Conservation (phyloP, 306 rosid species). For the Vicia villosa region DNA sequence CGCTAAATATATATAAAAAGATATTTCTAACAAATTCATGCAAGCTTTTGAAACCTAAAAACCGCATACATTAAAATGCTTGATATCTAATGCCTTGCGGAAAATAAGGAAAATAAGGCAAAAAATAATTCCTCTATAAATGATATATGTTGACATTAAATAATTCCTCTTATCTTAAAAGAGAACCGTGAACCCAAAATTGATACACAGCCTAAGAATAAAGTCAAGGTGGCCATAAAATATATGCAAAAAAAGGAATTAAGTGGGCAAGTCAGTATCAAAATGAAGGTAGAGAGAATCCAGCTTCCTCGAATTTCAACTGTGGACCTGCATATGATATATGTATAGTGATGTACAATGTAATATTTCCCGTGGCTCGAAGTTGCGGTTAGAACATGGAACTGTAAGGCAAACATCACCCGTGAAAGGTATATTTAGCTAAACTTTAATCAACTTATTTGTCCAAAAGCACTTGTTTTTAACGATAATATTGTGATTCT, state of each 20-base stretch:
- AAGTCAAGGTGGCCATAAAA: constrained; percentile 34
- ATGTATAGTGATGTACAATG: neutral
- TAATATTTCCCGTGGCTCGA: constrained; percentile 31
- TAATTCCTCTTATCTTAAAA: too few relatives aligned
- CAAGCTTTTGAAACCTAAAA: too few relatives aligned
- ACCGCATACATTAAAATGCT: too few relatives aligned
- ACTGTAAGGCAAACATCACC: constrained; percentile 36
- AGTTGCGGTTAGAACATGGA: constrained; percentile 39
- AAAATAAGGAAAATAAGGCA: too few relatives aligned
- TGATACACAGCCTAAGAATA: constrained; percentile 22
- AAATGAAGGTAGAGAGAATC: constrained; percentile 38
- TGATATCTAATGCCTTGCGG: too few relatives aligned
- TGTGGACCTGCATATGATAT: constrained; percentile 34
- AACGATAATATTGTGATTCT: constrained; percentile 28
- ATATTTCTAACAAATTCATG: too few relatives aligned
- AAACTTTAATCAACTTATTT: constrained; percentile 1
- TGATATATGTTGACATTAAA: too few relatives aligned
- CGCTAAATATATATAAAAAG: too few relatives aligned
- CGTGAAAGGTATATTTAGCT: constrained; percentile 30
- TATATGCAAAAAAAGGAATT: neutral
- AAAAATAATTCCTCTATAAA: too few relatives aligned
- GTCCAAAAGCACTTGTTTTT: constrained; percentile 23
- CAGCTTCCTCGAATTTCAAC: constrained; percentile 25
- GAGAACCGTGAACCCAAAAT: constrained; percentile 4
- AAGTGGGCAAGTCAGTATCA: constrained; percentile 41